phyloP scores from a whole-genome alignment of 2,329 filamentous ascomycete genomes.

The Pyricularia pennisetigena region DNA sequence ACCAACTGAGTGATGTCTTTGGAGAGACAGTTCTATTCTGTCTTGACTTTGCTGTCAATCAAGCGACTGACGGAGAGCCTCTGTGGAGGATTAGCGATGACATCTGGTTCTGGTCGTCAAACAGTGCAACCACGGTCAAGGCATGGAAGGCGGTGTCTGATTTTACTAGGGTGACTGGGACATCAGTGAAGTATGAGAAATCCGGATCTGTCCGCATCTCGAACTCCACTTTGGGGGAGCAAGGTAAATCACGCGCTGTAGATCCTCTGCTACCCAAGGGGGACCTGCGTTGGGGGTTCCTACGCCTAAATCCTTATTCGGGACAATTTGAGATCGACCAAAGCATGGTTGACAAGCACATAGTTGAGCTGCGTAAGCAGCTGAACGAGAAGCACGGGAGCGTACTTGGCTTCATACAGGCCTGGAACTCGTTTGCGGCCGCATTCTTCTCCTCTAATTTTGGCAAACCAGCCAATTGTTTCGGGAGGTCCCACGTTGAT shows the following conservation, averaged over 20 bases:
- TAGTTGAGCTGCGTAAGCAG: conserved; percentile 47
- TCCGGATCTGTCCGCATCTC: conserved; percentile 36
- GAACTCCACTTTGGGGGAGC: conserved; percentile 7
- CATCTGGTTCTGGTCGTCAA: conserved; percentile 47
- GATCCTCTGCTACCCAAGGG: conserved; percentile 32
- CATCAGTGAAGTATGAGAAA: conserved; percentile 42
- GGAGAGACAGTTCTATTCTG: conserved; percentile 50
- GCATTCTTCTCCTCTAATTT: conserved; percentile 45
- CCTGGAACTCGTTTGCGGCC: conserved; percentile 41
- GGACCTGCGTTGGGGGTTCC: conserved; percentile 43
- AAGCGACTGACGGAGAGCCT: conserved; percentile 35
- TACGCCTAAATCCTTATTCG: conserved; percentile 39
- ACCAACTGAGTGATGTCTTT: conserved; percentile 43
- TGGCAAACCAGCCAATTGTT: conserved; percentile 39
- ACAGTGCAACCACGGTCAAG: conserved; percentile 38
- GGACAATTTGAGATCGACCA: conserved; percentile 52
- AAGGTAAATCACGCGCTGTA: conserved; percentile 10
- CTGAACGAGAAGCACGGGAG: conserved; percentile 37
- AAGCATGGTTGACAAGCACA: conserved; percentile 46
- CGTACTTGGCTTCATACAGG: conserved; percentile 34
- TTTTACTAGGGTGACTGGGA: conserved; percentile 45
- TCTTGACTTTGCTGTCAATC: conserved; percentile 52
- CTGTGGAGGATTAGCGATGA: conserved; percentile 55
- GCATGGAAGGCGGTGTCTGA: conserved; percentile 49
- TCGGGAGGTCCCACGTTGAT: conserved; percentile 39